Evolutionary conservation across 768 basidiomycete species (phyloP).

Genomic region (Tricholoma matsutake): DNA sequence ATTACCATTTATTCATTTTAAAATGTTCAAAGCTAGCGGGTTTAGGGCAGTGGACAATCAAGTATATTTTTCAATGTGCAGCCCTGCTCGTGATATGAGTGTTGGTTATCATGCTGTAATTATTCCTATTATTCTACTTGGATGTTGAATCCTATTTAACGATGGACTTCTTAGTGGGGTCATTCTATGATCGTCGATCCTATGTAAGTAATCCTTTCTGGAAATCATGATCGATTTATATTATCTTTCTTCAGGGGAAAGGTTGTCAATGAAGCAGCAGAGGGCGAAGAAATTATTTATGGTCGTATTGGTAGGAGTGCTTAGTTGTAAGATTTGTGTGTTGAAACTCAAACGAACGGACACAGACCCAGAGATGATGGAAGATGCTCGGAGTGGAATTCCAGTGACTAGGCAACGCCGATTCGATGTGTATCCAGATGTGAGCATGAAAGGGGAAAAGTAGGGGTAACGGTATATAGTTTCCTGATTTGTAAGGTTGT

Average conservation of each 20-base stretch:
- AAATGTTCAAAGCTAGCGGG: not conserved
- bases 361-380: constrained; percentile 50
- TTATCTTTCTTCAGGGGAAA: constrained; percentile 54
- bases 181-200: constrained; percentile 92
- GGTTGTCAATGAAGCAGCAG: constrained; percentile 68
- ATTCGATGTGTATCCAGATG: constrained; percentile 89
- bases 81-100: constrained; percentile 81
- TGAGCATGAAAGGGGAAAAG: constrained; percentile 37
- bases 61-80: constrained; percentile 95
- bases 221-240: constrained; percentile 4
- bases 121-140: constrained; percentile 10
- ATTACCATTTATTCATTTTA: not conserved
- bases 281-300: constrained; percentile 77
- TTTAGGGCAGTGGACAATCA: constrained; percentile 93
- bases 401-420: constrained; percentile 91
- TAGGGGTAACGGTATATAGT: constrained; percentile 3
- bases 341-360: not conserved
- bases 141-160: not conserved
- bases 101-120: constrained; percentile 87
- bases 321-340: not conserved
- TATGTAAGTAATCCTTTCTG: constrained; percentile 48
- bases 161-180: constrained; percentile 67
- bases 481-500: constrained; percentile 39
- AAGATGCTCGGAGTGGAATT: constrained; percentile 73
- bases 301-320: constrained; percentile 72